phyloP scores from a whole-genome alignment of 139 green algal genomes.

The Chlamydomonas urium region DNA sequence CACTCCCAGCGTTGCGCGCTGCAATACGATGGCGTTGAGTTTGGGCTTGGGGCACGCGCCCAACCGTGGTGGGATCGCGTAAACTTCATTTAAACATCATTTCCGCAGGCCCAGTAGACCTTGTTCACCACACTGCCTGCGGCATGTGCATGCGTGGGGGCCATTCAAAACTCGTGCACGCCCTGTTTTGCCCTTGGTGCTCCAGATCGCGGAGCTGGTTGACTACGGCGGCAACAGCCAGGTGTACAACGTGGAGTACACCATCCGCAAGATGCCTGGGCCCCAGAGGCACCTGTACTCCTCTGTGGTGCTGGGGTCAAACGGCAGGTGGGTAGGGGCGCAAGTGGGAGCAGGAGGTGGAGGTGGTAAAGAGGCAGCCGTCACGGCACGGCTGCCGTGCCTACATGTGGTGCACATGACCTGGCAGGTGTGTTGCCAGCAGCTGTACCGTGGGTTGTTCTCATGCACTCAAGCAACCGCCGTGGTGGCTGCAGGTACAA shows the following conservation, averaged over 20 bases:
- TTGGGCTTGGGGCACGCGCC: no score
- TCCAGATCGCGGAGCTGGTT: slow-evolving; percentile 46
- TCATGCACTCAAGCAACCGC: no score
- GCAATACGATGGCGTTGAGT: no score
- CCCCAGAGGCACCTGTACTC: slow-evolving; percentile 38
- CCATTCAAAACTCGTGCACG: neutral
- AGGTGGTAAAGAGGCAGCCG: no score
- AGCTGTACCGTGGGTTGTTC: neutral
- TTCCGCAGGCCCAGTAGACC: no score
- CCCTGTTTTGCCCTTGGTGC: neutral
- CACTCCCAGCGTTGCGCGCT: no score
- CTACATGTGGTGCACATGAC: neutral
- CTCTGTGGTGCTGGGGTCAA: slow-evolving; percentile 32
- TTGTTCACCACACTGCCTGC: no score
- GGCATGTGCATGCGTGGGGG: no score
- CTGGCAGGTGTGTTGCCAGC: neutral
- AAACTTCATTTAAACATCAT: no score
- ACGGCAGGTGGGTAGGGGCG: slow-evolving; percentile 35
- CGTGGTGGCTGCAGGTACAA: slow-evolving; percentile 33
- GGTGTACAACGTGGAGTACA: slow-evolving; percentile 35
- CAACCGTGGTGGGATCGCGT: no score
- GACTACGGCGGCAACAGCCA: slow-evolving; percentile 14
- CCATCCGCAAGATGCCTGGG: slow-evolving; percentile 27
- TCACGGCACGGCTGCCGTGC: neutral
- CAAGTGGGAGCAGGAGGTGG: no score